These are phyloP conservation scores for Mortierella alpina DNA, from an alignment of 192 early-diverging fungal genomes.

Conservation along the genomic window DNA sequence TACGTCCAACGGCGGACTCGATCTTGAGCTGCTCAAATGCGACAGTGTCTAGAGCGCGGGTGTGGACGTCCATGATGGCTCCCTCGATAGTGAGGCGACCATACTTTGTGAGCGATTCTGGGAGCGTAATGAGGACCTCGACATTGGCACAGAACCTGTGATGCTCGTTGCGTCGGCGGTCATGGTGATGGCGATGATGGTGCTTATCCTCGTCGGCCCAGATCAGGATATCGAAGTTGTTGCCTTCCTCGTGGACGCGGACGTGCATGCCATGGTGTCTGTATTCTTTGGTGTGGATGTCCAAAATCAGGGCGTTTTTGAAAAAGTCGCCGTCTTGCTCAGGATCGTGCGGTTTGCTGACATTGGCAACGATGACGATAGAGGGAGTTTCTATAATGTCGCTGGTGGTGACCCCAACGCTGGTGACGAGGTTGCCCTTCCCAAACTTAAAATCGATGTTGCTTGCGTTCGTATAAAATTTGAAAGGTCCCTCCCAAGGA, in stretches of 20 bases:
- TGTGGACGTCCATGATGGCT: conserved; percentile 2
- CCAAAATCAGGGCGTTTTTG: background rate
- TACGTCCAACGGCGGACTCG: background rate
- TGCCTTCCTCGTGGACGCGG: background rate
- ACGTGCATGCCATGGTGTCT: conserved; percentile 3
- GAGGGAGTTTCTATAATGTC: background rate
- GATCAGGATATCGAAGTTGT: background rate
- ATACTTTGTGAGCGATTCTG: conserved; percentile 1
- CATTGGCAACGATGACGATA: conserved; percentile 6
- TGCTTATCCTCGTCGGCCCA: conserved; percentile 11
- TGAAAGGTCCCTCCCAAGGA: conserved; percentile 11
- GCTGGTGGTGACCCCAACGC: background rate
- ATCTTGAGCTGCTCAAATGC: background rate
- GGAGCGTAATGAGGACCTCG: background rate
- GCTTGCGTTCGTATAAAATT: background rate
- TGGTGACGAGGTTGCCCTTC: conserved; percentile 7
- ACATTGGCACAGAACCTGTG: conserved; percentile 10
- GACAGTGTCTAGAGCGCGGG: background rate
- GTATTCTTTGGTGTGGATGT: background rate
- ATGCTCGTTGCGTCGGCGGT: background rate
- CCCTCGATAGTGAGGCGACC: conserved; percentile 10
- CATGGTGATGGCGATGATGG: conserved; percentile 2
- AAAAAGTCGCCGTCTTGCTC: background rate
- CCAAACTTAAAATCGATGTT: conserved; percentile 10
- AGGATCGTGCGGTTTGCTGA: background rate